Evolutionary conservation across 768 basidiomycete species (phyloP).

Genomic region (Mycena pura): DNA sequence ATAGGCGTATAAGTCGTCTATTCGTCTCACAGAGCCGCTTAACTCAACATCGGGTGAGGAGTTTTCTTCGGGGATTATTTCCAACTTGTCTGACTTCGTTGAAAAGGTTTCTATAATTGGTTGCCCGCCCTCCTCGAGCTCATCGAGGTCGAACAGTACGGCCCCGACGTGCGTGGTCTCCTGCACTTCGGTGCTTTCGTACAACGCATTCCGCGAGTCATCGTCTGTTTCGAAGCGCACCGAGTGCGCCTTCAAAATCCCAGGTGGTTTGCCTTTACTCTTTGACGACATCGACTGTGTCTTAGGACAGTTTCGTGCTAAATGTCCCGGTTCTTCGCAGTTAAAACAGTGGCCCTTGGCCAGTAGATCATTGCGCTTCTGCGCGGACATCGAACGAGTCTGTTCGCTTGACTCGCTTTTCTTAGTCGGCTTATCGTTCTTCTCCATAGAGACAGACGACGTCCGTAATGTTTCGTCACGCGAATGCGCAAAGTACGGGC

Average conservation of each 20-base stretch:
- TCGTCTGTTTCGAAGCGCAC: background rate
- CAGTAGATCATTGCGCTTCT: conserved; percentile 18
- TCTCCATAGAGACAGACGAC: background rate
- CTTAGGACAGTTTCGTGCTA: conserved; percentile 22
- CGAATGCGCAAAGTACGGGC: background rate
- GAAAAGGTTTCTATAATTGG: background rate
- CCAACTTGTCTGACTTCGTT: conserved; percentile 29
- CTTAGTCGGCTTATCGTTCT: background rate
- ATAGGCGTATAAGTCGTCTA: too few species aligned
- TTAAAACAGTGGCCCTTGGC: conserved; percentile 36
- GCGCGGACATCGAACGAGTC: background rate
- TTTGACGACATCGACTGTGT: background rate
- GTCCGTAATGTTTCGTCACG: background rate
- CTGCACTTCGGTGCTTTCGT: background rate
- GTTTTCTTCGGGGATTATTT: too few species aligned
- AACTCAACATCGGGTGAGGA: too few species aligned
- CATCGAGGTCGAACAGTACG: background rate
- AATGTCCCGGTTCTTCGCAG: conserved; percentile 36
- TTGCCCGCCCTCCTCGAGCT: conserved; percentile 7
- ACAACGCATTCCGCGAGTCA: background rate
- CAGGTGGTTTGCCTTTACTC: conserved; percentile 4
- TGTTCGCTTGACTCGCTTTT: too few species aligned
- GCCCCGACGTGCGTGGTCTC: background rate
- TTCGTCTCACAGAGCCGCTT: too few species aligned
- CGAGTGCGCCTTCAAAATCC: background rate